Evolutionary conservation across 1,284 basidiomycete species (phyloP).

Genomic region (Naganishia liquefaciens): DNA sequence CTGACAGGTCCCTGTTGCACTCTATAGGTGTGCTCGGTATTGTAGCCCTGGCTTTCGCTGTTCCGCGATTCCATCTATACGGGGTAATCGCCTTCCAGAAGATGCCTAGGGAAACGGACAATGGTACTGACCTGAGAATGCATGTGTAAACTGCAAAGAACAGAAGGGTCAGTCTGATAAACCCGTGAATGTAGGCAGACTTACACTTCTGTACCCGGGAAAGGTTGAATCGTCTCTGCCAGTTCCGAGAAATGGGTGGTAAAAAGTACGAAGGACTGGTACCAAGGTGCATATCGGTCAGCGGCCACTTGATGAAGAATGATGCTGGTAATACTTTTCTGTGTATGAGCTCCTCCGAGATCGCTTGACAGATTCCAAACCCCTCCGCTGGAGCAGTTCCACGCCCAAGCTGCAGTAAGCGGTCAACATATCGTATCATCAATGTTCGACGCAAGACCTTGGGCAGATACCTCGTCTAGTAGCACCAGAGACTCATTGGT

Average conservation of each 20-base stretch:
- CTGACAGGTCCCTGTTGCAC: constrained; percentile 48
- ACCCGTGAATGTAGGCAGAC: neutral
- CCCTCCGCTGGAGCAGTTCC: constrained; percentile 86
- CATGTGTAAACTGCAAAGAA: constrained; percentile 67
- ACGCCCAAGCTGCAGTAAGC: constrained; percentile 52
- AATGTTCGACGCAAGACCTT: constrained; percentile 29
- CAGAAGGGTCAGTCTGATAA: neutral
- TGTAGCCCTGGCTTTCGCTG: neutral
- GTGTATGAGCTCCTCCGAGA: constrained; percentile 80
- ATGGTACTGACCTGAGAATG: constrained; percentile 66
- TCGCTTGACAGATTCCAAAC: constrained; percentile 84
- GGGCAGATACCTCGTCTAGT: constrained; percentile 75
- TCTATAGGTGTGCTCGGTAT: constrained; percentile 69
- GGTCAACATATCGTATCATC: neutral
- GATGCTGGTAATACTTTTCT: constrained; percentile 61
- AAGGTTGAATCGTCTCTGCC: constrained; percentile 41
- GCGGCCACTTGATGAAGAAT: neutral
- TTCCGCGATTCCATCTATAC: neutral
- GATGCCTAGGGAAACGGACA: neutral
- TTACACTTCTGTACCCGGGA: constrained; percentile 42
- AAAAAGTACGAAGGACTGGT: constrained; percentile 80
- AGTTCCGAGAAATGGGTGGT: constrained; percentile 67
- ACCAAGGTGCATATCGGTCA: neutral
- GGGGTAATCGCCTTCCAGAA: too few species aligned
- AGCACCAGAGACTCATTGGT: constrained; percentile 72